phyloP scores from a whole-genome alignment of 2,329 filamentous ascomycete species.

The Byssochlamys sp. region DNA sequence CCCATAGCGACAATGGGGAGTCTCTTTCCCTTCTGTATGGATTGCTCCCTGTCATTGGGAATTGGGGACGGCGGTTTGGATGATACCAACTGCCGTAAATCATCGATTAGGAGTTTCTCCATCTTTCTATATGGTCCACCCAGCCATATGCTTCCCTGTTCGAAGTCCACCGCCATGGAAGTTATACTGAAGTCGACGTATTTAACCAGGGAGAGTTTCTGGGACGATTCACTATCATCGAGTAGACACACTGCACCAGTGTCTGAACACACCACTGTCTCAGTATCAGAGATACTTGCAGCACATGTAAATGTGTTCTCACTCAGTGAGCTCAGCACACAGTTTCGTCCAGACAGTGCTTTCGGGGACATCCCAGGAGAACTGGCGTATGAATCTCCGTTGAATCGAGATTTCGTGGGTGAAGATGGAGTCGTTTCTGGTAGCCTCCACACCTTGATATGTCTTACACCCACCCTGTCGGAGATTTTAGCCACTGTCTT shows the following conservation, averaged over 20 bases:
- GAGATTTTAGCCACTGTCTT: constrained; percentile 6
- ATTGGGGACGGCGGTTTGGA: constrained; percentile 16
- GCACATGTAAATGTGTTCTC: constrained; percentile 79
- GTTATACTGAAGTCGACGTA: constrained; percentile 59
- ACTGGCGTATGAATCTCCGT: constrained; percentile 23
- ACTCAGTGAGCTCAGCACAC: constrained; percentile 68
- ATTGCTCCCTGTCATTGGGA: constrained; percentile 12
- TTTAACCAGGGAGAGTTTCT: constrained; percentile 59
- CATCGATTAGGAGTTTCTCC: constrained; percentile 37
- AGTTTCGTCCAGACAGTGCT: constrained; percentile 76
- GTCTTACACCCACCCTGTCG: constrained; percentile 63
- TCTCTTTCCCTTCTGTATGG: constrained; percentile 19
- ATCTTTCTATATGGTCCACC: constrained; percentile 56
- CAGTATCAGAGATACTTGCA: constrained; percentile 59
- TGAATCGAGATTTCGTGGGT: constrained; percentile 54
- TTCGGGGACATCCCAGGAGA: constrained; percentile 45
- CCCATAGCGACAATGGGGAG: constrained; percentile 56
- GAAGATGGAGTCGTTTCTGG: constrained; percentile 56
- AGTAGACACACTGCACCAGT: constrained; percentile 81
- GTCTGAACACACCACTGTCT: constrained; percentile 76
- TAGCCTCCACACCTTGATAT: constrained; percentile 86
- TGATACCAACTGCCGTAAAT: constrained; percentile 23
- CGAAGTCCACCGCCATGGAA: constrained; percentile 53
- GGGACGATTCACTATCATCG: constrained; percentile 63
- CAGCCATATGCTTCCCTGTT: constrained; percentile 53